Percentiles rank a stretch among this genome's conserved stretches.
These are phyloP conservation scores for Mortierella sp. DNA, from an alignment of 371 early-diverging fungal species.

Conservation along the genomic window DNA sequence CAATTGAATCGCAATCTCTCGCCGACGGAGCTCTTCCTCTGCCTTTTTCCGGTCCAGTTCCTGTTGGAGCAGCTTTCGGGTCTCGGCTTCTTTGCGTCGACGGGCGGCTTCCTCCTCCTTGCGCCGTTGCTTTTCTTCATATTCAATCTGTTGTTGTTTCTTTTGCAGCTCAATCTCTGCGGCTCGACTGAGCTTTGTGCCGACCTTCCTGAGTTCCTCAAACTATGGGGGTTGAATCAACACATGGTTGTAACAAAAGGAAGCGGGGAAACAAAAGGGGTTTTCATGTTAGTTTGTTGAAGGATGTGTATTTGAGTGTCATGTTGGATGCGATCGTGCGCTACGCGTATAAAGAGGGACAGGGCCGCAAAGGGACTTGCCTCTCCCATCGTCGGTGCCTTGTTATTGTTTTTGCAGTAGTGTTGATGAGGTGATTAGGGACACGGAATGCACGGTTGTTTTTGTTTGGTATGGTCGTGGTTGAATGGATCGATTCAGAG, in stretches of 20 bases:
- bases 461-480: background rate
- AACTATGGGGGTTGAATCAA: conserved; percentile 25
- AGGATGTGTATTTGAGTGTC: background rate
- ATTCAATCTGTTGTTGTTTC: conserved; percentile 35
- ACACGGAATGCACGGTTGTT: conserved; percentile 9
- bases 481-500: background rate
- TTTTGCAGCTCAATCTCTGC: conserved; percentile 50
- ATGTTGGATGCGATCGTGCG: background rate
- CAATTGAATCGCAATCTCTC: conserved; percentile 34
- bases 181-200: conserved; percentile 44
- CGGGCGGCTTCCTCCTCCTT: conserved; percentile 42
- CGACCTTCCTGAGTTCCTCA: conserved; percentile 50
- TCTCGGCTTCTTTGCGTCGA: conserved; percentile 39
- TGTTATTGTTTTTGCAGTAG: background rate
- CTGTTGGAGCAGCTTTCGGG: conserved; percentile 25
- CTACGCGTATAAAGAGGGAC: background rate
- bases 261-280: background rate
- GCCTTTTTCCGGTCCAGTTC: conserved; percentile 39
- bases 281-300: background rate
- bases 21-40: conserved; percentile 40
- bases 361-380: background rate
- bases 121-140: conserved; percentile 44
- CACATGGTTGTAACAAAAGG: background rate
- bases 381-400: background rate
- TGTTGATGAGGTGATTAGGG: background rate